These are phyloP conservation scores for Colletotrichum simmondsii DNA, from an alignment of 2,329 filamentous ascomycete species.

Conservation along the genomic window DNA sequence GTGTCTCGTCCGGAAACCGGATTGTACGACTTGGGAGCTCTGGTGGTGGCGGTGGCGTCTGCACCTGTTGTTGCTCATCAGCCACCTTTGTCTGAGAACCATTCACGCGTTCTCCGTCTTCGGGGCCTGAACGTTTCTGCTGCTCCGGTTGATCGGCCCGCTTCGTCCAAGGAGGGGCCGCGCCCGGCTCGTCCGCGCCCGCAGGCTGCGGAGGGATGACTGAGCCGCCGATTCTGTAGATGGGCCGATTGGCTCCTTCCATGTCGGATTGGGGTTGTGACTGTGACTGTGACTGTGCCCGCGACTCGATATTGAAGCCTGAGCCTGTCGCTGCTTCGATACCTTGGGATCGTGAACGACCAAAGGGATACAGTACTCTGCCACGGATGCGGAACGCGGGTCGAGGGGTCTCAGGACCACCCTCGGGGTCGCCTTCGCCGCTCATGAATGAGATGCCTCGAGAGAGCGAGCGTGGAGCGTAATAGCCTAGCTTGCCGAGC, in stretches of 20 bases:
- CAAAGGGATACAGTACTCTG: constrained; percentile 39
- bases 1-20: constrained; percentile 55
- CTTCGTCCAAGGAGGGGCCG: neutral
- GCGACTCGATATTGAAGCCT: constrained; percentile 14
- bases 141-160: constrained; percentile 13
- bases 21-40: constrained; percentile 48
- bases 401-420: neutral
- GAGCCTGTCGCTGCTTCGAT: neutral
- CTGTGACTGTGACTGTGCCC: neutral
- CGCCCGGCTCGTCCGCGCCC: constrained; percentile 2
- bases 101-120: neutral
- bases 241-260: constrained; percentile 30
- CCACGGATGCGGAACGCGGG: constrained; percentile 43
- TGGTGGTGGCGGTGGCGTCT: constrained; percentile 38
- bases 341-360: constrained; percentile 29
- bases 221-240: constrained; percentile 55
- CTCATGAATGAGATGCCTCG: constrained; percentile 42
- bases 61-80: constrained; percentile 42
- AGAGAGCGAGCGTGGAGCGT: constrained; percentile 70
- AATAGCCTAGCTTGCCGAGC: constrained; percentile 72
- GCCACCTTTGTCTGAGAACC: constrained; percentile 1
- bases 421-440: constrained; percentile 34
- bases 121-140: neutral
- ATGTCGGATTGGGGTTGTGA: neutral
- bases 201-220: constrained; percentile 41